Conservation (phyloP, 2,329 filamentous ascomycete species). For the Arthrobotrys iridis region DNA sequence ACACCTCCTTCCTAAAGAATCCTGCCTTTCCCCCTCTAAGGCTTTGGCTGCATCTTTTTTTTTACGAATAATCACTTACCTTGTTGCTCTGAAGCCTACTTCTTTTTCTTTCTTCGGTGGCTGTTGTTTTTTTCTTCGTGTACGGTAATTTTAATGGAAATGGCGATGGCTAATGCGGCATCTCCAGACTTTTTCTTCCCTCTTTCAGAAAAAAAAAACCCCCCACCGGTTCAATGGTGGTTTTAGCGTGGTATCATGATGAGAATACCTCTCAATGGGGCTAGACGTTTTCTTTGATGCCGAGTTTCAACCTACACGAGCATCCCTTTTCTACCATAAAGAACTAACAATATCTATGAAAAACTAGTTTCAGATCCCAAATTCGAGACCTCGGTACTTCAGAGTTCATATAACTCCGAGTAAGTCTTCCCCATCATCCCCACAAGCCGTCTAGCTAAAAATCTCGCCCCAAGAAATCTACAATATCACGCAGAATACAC, state of each 20-base stretch:
- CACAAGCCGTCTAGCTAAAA: not conserved
- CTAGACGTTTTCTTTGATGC: not conserved
- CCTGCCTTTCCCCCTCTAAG: not conserved
- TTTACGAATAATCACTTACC: no score
- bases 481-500: no score
- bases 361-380: not conserved
- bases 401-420: not conserved
- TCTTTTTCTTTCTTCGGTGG: not conserved
- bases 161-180: constrained; percentile 33
- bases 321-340: not conserved
- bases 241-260: not conserved
- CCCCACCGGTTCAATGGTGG: not conserved
- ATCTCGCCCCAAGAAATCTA: no score
- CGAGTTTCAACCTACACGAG: not conserved
- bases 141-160: constrained; percentile 52
- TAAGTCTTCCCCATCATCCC: no score
- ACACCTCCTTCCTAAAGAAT: not conserved
- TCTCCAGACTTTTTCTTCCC: constrained; percentile 29
- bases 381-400: not conserved
- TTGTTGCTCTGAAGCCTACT: not conserved
- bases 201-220: not conserved
- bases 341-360: no score
- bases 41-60: not conserved
- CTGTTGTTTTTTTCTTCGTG: constrained; percentile 5
- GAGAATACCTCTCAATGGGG: not conserved